Evolutionary conservation across 2,329 filamentous ascomycete species (phyloP), one percentile per base, ranked within the genome.

Genomic region (Aspergillus uvarum): DNA sequence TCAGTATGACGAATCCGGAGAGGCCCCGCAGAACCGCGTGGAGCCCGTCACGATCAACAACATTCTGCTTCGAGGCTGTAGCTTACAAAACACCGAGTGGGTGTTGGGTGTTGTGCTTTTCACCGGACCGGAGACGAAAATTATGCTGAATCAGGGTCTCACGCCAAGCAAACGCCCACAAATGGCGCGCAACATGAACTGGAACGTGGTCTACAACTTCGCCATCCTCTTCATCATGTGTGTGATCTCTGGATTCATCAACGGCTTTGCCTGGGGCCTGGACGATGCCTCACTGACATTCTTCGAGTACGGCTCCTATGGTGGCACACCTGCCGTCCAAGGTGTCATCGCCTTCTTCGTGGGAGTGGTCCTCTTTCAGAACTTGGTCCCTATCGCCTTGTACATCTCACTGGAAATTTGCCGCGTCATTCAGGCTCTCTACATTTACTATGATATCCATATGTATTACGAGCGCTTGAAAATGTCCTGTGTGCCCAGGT

Each of bases 221-320:
- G 42, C 42, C 8, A 55, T 55, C 42, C 53, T 55, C 22, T 55
- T 55, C 42, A 55, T 55, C 53, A 55, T 55, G 53, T 55, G 53
- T 16, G n/a, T 55, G 24, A 55, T 55, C 16, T 55, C 53, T 10
- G 53, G 53, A 14, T 55, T 55, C 8, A 55, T 55, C 26, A 55
- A 55, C 42, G 53, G 53, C 12, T 55, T 55, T 32, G 53, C 53
- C n/a, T 55, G 53, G 53, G 53, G 42, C 6, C 21, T 55, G 24
- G 31, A 55, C n/a, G 24, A 55, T n/a, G 53, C 44, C 0, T 55
- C 53, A 2, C 29, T 55, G 26, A 21, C 53, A 14, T 55, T 47
- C 42, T 55, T 55, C 12, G 53, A 55, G 29, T 55, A 55, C 53
- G 53, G 53, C 42, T 55, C 53, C 1, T 55, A 55, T 24, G 53